Base-by-base conservation (phyloP, 1,284 basidiomycete species). In the Trametes hirsuta region DNA sequence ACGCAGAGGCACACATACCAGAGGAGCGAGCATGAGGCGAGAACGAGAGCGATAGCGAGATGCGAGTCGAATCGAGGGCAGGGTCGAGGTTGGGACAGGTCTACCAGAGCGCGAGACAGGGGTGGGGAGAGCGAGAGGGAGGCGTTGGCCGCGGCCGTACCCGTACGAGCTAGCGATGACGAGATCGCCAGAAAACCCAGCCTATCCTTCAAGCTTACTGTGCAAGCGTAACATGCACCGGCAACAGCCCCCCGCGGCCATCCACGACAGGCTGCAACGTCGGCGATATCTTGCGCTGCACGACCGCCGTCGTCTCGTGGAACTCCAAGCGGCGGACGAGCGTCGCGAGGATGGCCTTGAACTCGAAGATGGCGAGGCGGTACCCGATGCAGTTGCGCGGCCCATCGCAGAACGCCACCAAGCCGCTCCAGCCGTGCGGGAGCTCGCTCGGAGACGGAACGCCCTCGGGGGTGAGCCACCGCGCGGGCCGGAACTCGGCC, bases 401-500 rank as follows among this genome's bases (percentile, higher is more conserved):
- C 0, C 78, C 79, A 61, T 78, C 77, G 61, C 72, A 71, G 69
- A 80, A 80, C 18, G 76, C 73, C 14, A 74, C 62, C 6, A 78
- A 61, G 46, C 68, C 68, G 63, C 66, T 68, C 66, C 68, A 69
- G 14, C 68, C 66, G 54, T 71, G 71, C 22, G 75, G 76, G 9
- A 75, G 68, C 44, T 71, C 66, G 9, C 67, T 63, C 1, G 67
- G 58, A 8, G 68, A 21, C 1, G 75, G 73, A 6, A 76, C 64
- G 44, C 72, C 71, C 1, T 65, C 71, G 4, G 69, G 62, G 18
- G 63, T 61, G 25, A 77, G 50, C 76, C 75, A 73, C 12, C 72
- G 72, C 42, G 77, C 75, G n/a, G 82, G 82, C 9, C 74, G 67
- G 71, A 80, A 84, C 36, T 69, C 64, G 35, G 72, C 60, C 0